Percentiles rank a stretch among this genome's conserved stretches.
These are phyloP conservation scores for Zygosaccharomyces pseudorouxii DNA, from an alignment of 805 yeast species.

Conservation along the genomic window DNA sequence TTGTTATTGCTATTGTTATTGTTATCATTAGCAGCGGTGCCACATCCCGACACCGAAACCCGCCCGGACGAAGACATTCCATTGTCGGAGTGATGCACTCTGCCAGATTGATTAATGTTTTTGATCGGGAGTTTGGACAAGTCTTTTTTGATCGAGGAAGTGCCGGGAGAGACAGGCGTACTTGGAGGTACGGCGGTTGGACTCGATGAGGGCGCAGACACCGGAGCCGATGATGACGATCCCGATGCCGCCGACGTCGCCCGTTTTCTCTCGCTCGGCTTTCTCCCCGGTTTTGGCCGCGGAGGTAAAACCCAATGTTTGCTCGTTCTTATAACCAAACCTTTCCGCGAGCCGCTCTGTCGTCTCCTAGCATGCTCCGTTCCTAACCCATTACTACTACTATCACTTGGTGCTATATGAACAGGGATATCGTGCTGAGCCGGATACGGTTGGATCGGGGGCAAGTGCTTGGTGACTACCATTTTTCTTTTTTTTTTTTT, in stretches of 20 bases:
- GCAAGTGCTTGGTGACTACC: slow-evolving; percentile 5
- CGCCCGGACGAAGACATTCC: neutral
- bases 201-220: neutral
- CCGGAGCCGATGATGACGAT: neutral
- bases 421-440: neutral
- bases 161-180: neutral
- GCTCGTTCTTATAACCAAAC: slow-evolving; percentile 49
- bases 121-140: slow-evolving; percentile 7
- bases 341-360: slow-evolving; percentile 20
- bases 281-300: slow-evolving; percentile 70
- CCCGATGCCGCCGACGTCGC: neutral
- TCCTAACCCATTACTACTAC: neutral
- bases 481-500: neutral
- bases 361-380: slow-evolving; percentile 9
- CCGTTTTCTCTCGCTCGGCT: slow-evolving; percentile 33
- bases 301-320: slow-evolving; percentile 85
- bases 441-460: slow-evolving; percentile 3
- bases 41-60: neutral
- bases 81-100: neutral
- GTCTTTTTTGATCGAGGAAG: slow-evolving; percentile 5
- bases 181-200: neutral
- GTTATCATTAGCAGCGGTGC: neutral
- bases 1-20: slow-evolving; percentile 4
- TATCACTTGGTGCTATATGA: slow-evolving; percentile 5
- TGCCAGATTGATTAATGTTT: slow-evolving; percentile 4